phyloP scores from a whole-genome alignment of 2,329 filamentous ascomycete genomes.

The Rhytidhysteron rufulum region DNA sequence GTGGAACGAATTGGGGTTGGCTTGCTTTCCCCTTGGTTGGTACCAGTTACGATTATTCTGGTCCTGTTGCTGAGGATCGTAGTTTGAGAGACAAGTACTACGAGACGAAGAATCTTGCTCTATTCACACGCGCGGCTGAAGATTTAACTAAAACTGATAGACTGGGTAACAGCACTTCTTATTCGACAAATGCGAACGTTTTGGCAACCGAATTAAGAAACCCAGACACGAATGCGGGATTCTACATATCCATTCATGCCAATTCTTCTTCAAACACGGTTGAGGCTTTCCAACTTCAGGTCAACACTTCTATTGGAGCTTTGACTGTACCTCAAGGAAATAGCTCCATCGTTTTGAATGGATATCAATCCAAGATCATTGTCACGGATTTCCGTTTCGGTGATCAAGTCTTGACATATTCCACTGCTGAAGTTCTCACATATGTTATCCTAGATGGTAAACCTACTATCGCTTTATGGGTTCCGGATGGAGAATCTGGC shows the following conservation, averaged over 20 bases:
- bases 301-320: constrained; percentile 54
- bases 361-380: constrained; percentile 60
- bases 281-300: constrained; percentile 53
- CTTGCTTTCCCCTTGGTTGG: constrained; percentile 56
- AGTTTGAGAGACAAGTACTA: constrained; percentile 58
- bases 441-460: constrained; percentile 34
- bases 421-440: constrained; percentile 51
- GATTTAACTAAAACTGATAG: constrained; percentile 56
- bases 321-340: constrained; percentile 53
- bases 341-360: constrained; percentile 51
- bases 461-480: constrained; percentile 38
- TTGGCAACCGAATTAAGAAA: constrained; percentile 56
- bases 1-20: constrained; percentile 62
- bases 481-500: constrained; percentile 36
- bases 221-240: constrained; percentile 53
- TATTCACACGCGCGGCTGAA: constrained; percentile 57
- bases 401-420: constrained; percentile 50
- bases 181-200: constrained; percentile 51
- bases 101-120: constrained; percentile 59
- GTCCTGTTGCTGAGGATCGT: constrained; percentile 58
- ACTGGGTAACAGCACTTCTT: constrained; percentile 45
- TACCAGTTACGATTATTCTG: constrained; percentile 62
- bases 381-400: constrained; percentile 59
- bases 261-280: constrained; percentile 50
- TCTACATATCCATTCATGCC: constrained; percentile 57